These are phyloP conservation scores for Achaetomiella virescens DNA, from an alignment of 495 filamentous ascomycete species.

Conservation along the genomic window DNA sequence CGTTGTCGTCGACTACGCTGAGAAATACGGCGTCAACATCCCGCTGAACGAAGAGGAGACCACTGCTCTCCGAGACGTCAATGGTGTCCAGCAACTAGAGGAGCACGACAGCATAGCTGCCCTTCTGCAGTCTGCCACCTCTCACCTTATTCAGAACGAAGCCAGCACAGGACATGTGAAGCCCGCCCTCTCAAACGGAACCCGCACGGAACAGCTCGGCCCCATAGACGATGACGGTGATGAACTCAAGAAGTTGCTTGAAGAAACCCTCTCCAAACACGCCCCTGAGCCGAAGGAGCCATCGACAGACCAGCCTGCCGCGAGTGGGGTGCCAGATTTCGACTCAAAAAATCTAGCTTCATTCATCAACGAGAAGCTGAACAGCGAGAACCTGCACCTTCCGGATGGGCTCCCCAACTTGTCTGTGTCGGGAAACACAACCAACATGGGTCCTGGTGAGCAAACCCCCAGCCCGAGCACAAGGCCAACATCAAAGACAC, in stretches of 20 bases:
- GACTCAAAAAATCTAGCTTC: slow-evolving; percentile 21
- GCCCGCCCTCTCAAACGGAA: slow-evolving; percentile 1
- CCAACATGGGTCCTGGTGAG: slow-evolving; percentile 9
- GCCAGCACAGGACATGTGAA: slow-evolving; percentile 1
- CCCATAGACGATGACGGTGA: slow-evolving; percentile 5
- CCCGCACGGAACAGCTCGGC: slow-evolving; percentile 1
- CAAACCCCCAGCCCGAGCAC: background rate
- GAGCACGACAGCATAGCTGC: slow-evolving; percentile 32
- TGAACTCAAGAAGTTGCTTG: slow-evolving; percentile 23
- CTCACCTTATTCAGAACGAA: slow-evolving; percentile 9
- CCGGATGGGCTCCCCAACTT: slow-evolving; percentile 17
- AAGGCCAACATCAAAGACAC: background rate
- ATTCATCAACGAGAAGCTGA: slow-evolving; percentile 23
- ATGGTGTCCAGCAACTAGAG: slow-evolving; percentile 14
- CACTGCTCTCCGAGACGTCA: slow-evolving; percentile 11
- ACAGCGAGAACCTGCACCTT: slow-evolving; percentile 6
- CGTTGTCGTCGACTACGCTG: slow-evolving; percentile 49
- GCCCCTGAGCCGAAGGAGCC: slow-evolving; percentile 8
- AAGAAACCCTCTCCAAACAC: slow-evolving; percentile 21
- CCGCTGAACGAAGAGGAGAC: slow-evolving; percentile 28
- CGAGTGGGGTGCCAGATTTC: slow-evolving; percentile 9
- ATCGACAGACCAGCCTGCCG: background rate
- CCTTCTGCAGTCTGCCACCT: slow-evolving; percentile 21
- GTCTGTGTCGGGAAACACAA: slow-evolving; percentile 6
- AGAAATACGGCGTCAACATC: slow-evolving; percentile 36